Conservation (phyloP, 306 rosid species). For the Arachis hypogaea region DNA sequence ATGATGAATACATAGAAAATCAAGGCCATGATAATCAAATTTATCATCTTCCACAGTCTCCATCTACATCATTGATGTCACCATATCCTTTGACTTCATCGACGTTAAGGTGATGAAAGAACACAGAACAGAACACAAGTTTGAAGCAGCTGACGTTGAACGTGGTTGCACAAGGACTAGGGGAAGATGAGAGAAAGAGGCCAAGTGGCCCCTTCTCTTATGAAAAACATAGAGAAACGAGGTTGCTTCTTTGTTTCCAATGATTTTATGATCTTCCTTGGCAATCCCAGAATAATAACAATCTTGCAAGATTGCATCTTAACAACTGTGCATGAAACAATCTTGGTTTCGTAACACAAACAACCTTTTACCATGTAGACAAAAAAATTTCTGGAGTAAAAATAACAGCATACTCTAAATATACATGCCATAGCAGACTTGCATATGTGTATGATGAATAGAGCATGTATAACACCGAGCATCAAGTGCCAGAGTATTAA, state of each 20-base stretch:
- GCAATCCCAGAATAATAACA: not conserved
- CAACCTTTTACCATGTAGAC: conserved; percentile 7
- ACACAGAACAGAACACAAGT: not conserved
- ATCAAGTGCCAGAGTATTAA: not conserved
- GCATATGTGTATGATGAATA: not conserved
- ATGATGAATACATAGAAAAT: not conserved
- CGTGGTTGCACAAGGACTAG: not conserved
- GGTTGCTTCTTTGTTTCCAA: not conserved
- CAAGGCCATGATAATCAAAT: not conserved
- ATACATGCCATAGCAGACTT: conserved; percentile 12
- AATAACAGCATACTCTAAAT: conserved; percentile 11
- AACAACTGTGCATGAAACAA: not conserved
- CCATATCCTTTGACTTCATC: not conserved
- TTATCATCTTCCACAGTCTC: not conserved
- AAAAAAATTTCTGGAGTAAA: not conserved
- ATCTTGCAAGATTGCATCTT: not conserved
- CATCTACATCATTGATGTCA: not conserved
- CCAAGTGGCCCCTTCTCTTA: not conserved
- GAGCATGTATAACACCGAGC: conserved; percentile 12
- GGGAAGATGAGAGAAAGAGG: not conserved
- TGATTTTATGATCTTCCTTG: not conserved
- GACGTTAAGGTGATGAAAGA: not conserved
- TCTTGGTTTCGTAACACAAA: conserved; percentile 19
- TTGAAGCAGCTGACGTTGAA: not conserved
- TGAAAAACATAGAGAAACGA: not conserved